Evolutionary conservation across 2,329 filamentous ascomycete genomes (phyloP), one percentile per base, ranked within the genome.

Genomic region (Aphanoascus verrucosus): DNA sequence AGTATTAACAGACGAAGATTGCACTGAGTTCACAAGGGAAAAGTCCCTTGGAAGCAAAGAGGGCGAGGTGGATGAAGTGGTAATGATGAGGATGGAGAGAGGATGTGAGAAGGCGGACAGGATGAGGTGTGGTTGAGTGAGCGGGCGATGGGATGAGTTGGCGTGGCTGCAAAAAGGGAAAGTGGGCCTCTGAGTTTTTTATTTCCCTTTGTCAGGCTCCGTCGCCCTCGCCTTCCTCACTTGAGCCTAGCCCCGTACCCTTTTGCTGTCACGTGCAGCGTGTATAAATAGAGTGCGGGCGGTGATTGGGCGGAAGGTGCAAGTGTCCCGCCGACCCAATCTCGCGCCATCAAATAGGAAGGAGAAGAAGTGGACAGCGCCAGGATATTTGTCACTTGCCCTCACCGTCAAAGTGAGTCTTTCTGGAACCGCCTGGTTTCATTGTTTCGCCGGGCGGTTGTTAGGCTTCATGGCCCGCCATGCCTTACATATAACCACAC

Each of bases 1-100:
- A 5, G 12, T 12, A 31, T 14, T n/a, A 23, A 38, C 2, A 20
- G 8, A 6, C 12, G 19, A 32, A 40, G 40, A 8, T 19, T 32
- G 17, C 20, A 6, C 19, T 15, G 32, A 50, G 15, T 43, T 38
- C 40, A 35, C 38, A 49, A 54, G 37, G 40, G 43, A 71, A 53
- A 53, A 42, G n/a, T 40, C 31, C 48, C 42, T 15, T 49, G 45
- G 23, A 43, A 31, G 53, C 19, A 15, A 45, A 57, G 34, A 43
- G 28, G 11, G 49, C 42, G 19, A 52, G 49, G 50, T 47, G 15
- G 46, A 40, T 31, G 56, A 49, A 42, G 52, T 49, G 31, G 45
- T 35, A 35, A 31, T 32, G 48, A 48, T 23, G 20, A 23, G 8
- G 34, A 42, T 20, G 43, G 32, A 31, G 38, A 34, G 52, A 54